Base-by-base conservation (phyloP, 2,329 filamentous ascomycete species). In the Tolypocladium nubicola region DNA sequence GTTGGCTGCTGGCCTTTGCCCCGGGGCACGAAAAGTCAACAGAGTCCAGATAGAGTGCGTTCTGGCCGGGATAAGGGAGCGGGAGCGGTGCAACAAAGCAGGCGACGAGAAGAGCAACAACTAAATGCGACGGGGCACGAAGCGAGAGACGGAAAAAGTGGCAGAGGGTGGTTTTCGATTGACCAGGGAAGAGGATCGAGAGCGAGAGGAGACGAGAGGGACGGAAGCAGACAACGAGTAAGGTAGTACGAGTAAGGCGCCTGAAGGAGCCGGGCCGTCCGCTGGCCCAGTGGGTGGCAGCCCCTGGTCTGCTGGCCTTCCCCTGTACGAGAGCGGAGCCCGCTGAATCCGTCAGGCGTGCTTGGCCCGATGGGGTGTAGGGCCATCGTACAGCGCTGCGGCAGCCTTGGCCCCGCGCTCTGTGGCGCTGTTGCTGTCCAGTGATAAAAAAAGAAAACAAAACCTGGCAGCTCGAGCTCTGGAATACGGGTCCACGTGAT, bases 401-500 rank as follows among this genome's bases (percentile, higher is more conserved):
- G 16, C 40, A 11, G 5, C 39, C 16, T 2, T 14, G 43, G 43
- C 23, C 45, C 45, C 26, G 45, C 45, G 45, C 23, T 50, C 47
- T 30, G 52, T 53, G 52, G 52, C 37, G 52, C 52, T 30, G 21
- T 11, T 19, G 52, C 26, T 26, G 52, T 9, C 21, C 50, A 19
- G 53, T 52, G 56, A 54, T 54, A 59, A 58, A 56, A 55, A 58
- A 38, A 57, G 55, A 56, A 56, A 55, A 52, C 52, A 55, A 45
- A n/a, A 30, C 16, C 26, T 11, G 49, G 21, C 50, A 23, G n/a
- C 33, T 11, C 50, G 10, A 23, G 41, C 30, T 23, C 21, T 38
- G 39, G 41, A 54, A 56, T 59, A 59, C 57, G 57, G 52, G 26
- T 2, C 62, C 66, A 68, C 66, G 60, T 68, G 66, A 67, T 62